Evolutionary conservation across 2,329 filamentous ascomycete species (phyloP), one percentile per base, ranked within the genome.

Genomic region (Thyridium curvatum): DNA sequence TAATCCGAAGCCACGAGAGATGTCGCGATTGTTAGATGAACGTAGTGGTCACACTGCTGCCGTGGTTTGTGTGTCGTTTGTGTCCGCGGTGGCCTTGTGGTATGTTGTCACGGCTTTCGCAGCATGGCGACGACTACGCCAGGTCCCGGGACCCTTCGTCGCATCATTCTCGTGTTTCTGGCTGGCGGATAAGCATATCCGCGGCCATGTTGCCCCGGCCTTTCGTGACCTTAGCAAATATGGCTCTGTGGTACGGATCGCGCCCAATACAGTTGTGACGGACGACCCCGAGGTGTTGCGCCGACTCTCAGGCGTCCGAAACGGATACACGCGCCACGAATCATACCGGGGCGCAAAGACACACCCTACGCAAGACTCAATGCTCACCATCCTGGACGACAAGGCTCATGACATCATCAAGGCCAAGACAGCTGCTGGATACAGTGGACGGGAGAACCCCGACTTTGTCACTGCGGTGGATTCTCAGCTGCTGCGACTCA

Each of bases 351-450:
- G 17, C 12, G 8, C 28, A n/a, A 10, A 21, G 13, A 34, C 50
- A 13, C 38, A 49, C 9, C 48, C 48, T 3, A 26, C 34, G 12
- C 43, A 42, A 28, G 36, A 39, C 31, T 34, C 32, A 16, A 32
- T 46, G 37, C 36, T 41, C 9, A 39, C 36, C 34, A 39, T 30
- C 16, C 21, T 40, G 13, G 44, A 46, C 37, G 34, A 18, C 15
- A 34, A 31, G 8, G 37, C 37, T 2, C 52, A 54, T 33, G 52
- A 52, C 35, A 37, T 40, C 15, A 32, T 48, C 17, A 55, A 55
- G 43, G 44, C 50, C 17, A 33, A 26, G 17, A 35, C 18, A 17
- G 17, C 16, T n/a, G 16, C 16, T 12, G 34, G 12, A 13, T 28
- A 35, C 18, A 12, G 12, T 16, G 34, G 34, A 16, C 34, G 34